Evolutionary conservation across 352 stramenopile species (phyloP), one percentile per base, ranked within the genome.

Genomic region (Phytopythium kandeliae): DNA sequence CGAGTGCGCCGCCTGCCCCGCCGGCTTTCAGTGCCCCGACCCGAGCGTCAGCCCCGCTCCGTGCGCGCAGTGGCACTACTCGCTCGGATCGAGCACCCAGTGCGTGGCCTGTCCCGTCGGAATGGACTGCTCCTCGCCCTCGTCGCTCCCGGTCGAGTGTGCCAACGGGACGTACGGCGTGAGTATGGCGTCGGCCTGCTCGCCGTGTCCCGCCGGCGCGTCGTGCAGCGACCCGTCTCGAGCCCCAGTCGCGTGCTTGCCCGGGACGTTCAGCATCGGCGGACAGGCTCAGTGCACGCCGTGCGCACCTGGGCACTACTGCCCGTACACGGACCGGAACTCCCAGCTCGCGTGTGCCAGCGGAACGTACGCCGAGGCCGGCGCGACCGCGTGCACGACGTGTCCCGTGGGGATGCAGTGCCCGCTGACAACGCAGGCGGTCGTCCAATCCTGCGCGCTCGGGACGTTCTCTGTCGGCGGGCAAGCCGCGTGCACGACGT

Each of bases 361-460:
- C 25, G 76, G 76, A 22, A 72, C 72, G 8, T 88, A 82, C 33
- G 66, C 78, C 2, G 60, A 73, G n/a, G 50, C 58, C 41, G 67
- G 69, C 8, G 65, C 78, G 7, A 70, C 63, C 17, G 45, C 54
- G 0, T 91, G 80, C n/a, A 77, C 59, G 2, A 28, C 52, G 0
- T 91, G 80, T 48, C 66, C 75, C 43, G 48, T 58, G n/a, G 80
- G 78, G 2, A 85, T 75, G 63, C 70, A 85, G 38, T 92, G 74
- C 45, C 68, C 69, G n/a, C 55, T 60, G 11, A 70, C 67, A 10
- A 64, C 43, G 16, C 67, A 81, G n/a, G 62, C 57, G 21, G 40
- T 67, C 2, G 58, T 71, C 38, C 58, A 85, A 52, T 34, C 55
- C 11, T 91, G 85, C 46, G 2, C 66, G 3, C 34, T 63, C 42